These are phyloP conservation scores for Atkinsonella hypoxylon DNA, from an alignment of 2,329 filamentous ascomycete genomes.

Conservation along the genomic window DNA sequence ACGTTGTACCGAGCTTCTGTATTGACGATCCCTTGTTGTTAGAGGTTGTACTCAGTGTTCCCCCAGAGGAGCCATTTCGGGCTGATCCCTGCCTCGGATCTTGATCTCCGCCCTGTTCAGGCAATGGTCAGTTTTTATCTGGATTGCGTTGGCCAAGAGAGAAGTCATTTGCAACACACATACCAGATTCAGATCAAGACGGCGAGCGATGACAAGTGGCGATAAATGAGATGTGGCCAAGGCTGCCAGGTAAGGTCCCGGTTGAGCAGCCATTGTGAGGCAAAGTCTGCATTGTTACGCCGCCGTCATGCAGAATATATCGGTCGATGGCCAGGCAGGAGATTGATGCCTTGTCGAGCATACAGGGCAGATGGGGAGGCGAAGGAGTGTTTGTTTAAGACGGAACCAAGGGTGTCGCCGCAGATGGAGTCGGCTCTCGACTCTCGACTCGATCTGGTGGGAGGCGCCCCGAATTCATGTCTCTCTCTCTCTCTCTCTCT, in stretches of 20 bases:
- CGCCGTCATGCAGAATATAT: not conserved
- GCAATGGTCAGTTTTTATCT: not conserved
- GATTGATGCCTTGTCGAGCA: not conserved
- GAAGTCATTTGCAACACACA: not conserved
- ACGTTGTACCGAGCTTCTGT: slow-evolving; percentile 33
- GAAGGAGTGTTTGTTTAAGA: not conserved
- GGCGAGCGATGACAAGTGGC: slow-evolving; percentile 3
- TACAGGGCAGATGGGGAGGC: not conserved
- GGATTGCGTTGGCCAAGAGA: too few relatives aligned
- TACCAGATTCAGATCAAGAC: slow-evolving; percentile 4
- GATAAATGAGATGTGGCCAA: not conserved
- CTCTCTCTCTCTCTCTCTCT: too few relatives aligned
- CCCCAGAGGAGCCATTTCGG: slow-evolving; percentile 21
- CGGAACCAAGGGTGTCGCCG: too few relatives aligned
- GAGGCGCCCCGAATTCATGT: too few relatives aligned
- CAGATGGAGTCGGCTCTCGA: too few relatives aligned
- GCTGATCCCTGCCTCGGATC: slow-evolving; percentile 24
- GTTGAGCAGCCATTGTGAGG: slow-evolving; percentile 5
- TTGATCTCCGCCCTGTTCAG: slow-evolving; percentile 2
- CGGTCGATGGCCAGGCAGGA: not conserved
- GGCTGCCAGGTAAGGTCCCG: not conserved
- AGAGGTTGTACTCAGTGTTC: slow-evolving; percentile 22
- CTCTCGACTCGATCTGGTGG: too few relatives aligned
- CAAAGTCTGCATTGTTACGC: slow-evolving; percentile 2
- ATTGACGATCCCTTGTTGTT: slow-evolving; percentile 23